These are phyloP conservation scores for Dittrichia graveolens DNA, from an alignment of 129 eudicot species.

Conservation along the genomic window DNA sequence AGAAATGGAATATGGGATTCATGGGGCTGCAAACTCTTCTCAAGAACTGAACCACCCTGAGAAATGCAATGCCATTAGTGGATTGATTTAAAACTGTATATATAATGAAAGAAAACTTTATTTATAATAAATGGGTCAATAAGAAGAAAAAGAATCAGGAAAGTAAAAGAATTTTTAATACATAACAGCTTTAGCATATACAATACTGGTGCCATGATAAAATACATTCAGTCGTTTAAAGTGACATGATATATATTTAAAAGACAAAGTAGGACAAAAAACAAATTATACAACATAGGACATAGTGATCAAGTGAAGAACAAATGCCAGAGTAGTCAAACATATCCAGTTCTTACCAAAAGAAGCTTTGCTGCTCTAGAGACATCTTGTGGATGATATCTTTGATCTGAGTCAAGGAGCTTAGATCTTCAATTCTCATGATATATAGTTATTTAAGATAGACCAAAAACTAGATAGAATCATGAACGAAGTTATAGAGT, in stretches of 20 bases:
- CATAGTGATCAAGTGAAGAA: conserved; percentile 12
- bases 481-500: background rate
- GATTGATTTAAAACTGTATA: background rate
- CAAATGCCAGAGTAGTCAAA: conserved; percentile 8
- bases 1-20: conserved; percentile 97
- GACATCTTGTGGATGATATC: conserved; percentile 94
- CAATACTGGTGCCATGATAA: background rate
- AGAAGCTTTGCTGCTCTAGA: conserved; percentile 91
- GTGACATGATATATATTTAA: conserved; percentile 2
- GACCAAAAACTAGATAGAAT: background rate
- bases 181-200: background rate
- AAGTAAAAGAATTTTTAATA: background rate
- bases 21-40: conserved; percentile 81
- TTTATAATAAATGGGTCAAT: background rate
- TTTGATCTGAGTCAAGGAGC: conserved; percentile 65
- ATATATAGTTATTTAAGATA: conserved; percentile 10
- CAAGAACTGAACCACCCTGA: conserved; percentile 81
- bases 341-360: conserved; percentile 51
- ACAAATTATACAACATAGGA: conserved; percentile 15
- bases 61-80: conserved; percentile 23
- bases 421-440: conserved; percentile 12
- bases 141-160: background rate
- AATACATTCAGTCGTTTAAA: background rate
- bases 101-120: background rate
- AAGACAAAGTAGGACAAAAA: conserved; percentile 7